Conservation (phyloP, 345 rosid species). For the Pugionium dolabratum region DNA sequence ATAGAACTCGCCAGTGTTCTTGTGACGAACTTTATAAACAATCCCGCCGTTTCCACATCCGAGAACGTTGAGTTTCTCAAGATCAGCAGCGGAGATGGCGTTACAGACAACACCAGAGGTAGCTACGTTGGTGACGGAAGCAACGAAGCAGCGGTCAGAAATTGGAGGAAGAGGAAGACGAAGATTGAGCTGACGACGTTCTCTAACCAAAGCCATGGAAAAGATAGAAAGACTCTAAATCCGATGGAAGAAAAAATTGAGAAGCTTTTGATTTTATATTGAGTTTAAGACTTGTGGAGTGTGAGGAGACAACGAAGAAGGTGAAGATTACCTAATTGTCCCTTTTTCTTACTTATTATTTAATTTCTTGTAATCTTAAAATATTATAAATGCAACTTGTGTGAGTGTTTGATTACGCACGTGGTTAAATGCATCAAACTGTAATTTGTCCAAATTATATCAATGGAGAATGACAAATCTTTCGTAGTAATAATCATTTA, state of each 20-base stretch:
- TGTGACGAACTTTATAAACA: slow-evolving; percentile 74
- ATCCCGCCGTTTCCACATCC: slow-evolving; percentile 91
- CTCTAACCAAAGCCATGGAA: slow-evolving; percentile 66
- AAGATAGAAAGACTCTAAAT: not conserved
- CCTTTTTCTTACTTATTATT: not conserved
- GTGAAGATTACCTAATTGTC: slow-evolving; percentile 11
- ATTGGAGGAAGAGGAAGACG: slow-evolving; percentile 69
- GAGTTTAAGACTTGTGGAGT: not conserved
- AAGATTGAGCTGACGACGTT: slow-evolving; percentile 83
- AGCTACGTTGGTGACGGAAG: slow-evolving; percentile 9
- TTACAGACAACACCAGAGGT: slow-evolving; percentile 15
- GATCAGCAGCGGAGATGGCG: slow-evolving; percentile 45
- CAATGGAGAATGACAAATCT: slow-evolving; percentile 25
- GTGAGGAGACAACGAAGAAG: slow-evolving; percentile 36
- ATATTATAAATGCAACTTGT: slow-evolving; percentile 36
- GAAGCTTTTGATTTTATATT: slow-evolving; percentile 20
- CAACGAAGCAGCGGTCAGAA: slow-evolving; percentile 18
- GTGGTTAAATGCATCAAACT: slow-evolving; percentile 39
- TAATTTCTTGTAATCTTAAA: slow-evolving; percentile 26
- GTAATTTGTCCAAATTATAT: not conserved
- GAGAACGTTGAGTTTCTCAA: slow-evolving; percentile 65
- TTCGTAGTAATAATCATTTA: not conserved
- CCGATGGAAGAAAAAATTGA: not conserved
- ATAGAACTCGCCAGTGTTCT: slow-evolving; percentile 52
- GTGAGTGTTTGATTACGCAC: slow-evolving; percentile 37